Percentiles rank a stretch among this genome's conserved stretches.
Conservation (phyloP, 176 grass and related monocot species). For the Eragrostis nindensis region DNA sequence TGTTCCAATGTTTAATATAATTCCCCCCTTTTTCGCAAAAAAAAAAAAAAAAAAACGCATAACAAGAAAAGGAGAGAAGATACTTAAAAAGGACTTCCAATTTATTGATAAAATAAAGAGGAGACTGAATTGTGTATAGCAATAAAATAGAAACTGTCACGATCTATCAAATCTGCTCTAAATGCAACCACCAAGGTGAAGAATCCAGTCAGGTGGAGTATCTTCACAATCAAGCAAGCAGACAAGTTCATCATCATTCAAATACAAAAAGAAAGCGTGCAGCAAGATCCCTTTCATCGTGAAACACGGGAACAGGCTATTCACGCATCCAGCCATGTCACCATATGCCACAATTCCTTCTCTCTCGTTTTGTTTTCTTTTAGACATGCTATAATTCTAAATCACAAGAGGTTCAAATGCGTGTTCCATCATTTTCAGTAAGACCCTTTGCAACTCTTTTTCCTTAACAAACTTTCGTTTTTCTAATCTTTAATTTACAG, state of each 20-base stretch:
- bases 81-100: not conserved
- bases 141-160: not conserved
- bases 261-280: not conserved
- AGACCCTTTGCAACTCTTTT: too few species aligned
- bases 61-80: not conserved
- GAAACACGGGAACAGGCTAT: not conserved
- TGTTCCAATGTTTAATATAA: too few species aligned
- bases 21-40: too few species aligned
- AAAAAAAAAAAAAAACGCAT: too few species aligned
- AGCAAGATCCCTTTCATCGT: not conserved
- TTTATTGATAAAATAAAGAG: not conserved
- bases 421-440: not conserved
- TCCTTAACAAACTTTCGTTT: too few species aligned
- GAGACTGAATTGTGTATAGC: not conserved
- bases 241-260: conserved; percentile 32
- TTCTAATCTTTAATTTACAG: too few species aligned
- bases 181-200: not conserved
- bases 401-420: not conserved
- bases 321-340: not conserved
- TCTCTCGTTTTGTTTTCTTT: not conserved
- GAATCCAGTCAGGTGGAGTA: conserved; percentile 24
- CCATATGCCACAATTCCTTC: not conserved
- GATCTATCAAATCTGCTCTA: conserved; percentile 7
- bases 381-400: not conserved
- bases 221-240: conserved; percentile 49